Base-by-base conservation (phyloP, 352 stramenopile genomes). In the Blastocystis sp. region DNA sequence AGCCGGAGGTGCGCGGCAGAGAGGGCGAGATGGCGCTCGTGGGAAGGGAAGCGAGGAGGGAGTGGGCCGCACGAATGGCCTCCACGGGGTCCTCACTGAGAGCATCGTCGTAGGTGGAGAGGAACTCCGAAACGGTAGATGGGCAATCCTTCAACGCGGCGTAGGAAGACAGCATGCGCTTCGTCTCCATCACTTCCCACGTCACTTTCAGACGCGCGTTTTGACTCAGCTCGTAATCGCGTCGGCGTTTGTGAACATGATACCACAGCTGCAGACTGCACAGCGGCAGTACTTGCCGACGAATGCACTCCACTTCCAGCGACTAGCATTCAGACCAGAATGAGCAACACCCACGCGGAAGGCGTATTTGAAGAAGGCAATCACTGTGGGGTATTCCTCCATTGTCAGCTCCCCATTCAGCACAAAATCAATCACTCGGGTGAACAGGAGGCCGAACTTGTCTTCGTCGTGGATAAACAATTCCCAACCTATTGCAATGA, bases 291-390 rank as follows among this genome's bases (percentile, higher is more conserved):
- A 77, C 6, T 6, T 77, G 34, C 9, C 38, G 21, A 57, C 66
- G 66, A 60, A 77, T 77, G 10, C n/a, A 19, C 54, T 77, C 66
- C 21, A 61, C 60, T 34, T 77, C 66, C 38, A 77, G 38, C 38
- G 66, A 77, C 66, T 77, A 77, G 14, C 54, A 19, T 7, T 77
- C 11, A 76, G n/a, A n/a, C n/a, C n/a, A n/a, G n/a, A n/a, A n/a
- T n/a, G n/a, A n/a, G n/a, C n/a, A n/a, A n/a, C n/a, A n/a, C n/a
- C n/a, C n/a, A n/a, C n/a, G n/a, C n/a, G n/a, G n/a, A n/a, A n/a
- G n/a, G n/a, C n/a, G n/a, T n/a, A n/a, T n/a, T n/a, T n/a, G n/a
- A n/a, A n/a, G n/a, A n/a, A n/a, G n/a, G n/a, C n/a, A n/a, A n/a
- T n/a, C n/a, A n/a, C n/a, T n/a, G n/a, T n/a, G n/a, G n/a, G n/a